These are phyloP conservation scores for Penicillium sp. DNA, from an alignment of 2,329 filamentous ascomycete species.

Conservation along the genomic window DNA sequence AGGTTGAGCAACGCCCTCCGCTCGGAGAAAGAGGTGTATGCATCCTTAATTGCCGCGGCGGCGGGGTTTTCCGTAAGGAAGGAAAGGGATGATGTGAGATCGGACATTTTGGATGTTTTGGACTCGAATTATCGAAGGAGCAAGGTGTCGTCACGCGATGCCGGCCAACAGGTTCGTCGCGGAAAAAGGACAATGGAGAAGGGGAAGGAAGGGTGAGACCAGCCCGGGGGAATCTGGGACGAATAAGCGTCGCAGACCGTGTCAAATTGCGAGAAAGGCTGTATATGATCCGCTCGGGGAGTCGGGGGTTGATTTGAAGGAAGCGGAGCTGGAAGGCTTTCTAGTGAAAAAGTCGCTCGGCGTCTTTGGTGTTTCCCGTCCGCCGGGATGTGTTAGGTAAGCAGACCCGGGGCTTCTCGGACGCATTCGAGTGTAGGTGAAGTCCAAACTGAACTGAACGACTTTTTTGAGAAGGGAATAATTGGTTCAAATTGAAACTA, in stretches of 20 bases:
- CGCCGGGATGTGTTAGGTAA: constrained; percentile 24
- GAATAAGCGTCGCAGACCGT: constrained; percentile 23
- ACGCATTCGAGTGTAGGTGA: not conserved
- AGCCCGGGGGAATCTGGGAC: constrained; percentile 27
- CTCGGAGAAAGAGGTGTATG: constrained; percentile 77
- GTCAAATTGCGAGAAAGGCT: constrained; percentile 13
- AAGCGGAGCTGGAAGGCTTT: constrained; percentile 26
- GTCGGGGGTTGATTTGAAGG: constrained; percentile 15
- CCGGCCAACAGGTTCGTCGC: constrained; percentile 24
- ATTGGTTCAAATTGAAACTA: not conserved
- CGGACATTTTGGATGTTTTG: constrained; percentile 38
- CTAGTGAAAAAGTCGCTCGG: constrained; percentile 34
- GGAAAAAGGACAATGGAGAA: constrained; percentile 24
- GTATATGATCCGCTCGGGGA: constrained; percentile 27
- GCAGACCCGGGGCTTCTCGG: not conserved
- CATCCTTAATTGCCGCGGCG: constrained; percentile 67
- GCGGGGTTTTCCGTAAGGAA: constrained; percentile 74
- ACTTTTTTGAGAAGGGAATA: not conserved
- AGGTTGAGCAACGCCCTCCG: constrained; percentile 84
- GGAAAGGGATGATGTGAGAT: constrained; percentile 53
- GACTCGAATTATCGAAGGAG: constrained; percentile 10
- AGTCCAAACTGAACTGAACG: not conserved
- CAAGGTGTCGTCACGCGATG: constrained; percentile 27
- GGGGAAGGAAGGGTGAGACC: constrained; percentile 25
- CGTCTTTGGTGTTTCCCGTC: constrained; percentile 30